Conservation (phyloP, 1,284 basidiomycete species). For the Ganoderma lingzhi region DNA sequence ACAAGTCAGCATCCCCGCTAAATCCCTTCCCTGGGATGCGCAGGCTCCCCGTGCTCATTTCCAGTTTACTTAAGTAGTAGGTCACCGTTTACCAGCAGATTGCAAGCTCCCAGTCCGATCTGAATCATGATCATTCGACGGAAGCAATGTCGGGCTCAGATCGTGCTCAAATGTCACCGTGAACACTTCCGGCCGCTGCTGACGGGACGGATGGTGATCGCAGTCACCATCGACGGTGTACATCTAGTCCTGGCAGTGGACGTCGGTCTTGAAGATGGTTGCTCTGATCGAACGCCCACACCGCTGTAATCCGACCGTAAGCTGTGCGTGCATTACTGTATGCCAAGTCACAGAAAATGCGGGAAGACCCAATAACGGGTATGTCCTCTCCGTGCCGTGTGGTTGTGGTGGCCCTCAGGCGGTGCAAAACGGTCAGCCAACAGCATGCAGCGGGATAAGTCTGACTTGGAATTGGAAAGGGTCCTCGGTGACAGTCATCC, state of each 20-base stretch:
- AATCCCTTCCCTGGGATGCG: neutral
- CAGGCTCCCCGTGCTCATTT: neutral
- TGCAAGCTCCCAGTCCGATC: constrained; percentile 1
- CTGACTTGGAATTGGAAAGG: neutral
- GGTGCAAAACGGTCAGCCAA: neutral
- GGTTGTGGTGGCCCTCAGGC: neutral
- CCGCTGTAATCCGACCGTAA: neutral
- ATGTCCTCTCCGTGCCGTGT: neutral
- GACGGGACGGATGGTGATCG: neutral
- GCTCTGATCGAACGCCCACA: neutral
- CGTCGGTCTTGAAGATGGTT: neutral
- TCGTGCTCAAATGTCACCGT: neutral
- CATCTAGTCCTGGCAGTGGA: neutral
- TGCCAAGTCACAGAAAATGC: neutral
- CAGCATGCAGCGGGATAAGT: neutral
- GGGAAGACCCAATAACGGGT: neutral
- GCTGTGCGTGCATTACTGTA: neutral
- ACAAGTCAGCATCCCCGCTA: constrained; percentile 3
- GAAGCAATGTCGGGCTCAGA: neutral
- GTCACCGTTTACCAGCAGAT: neutral
- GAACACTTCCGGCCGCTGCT: neutral
- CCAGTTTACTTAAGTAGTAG: too few species aligned
- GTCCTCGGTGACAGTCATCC: neutral
- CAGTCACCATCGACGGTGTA: neutral
- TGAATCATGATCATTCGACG: neutral